Evolutionary conservation across 2,329 filamentous ascomycete genomes (phyloP).

Genomic region (Fusarium sp.): DNA sequence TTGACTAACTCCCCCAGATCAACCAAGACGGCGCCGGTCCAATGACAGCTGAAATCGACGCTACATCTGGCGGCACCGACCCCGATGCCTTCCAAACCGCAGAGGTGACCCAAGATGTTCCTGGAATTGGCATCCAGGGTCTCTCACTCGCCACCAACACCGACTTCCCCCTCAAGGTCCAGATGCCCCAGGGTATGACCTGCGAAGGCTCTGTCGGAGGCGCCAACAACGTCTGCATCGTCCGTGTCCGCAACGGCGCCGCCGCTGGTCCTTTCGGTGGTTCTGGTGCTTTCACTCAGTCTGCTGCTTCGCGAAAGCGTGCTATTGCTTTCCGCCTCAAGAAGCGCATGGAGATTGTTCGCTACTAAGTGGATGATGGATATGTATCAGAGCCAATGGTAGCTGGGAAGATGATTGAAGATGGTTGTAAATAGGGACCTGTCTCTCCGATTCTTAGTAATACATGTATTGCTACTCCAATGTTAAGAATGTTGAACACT

Average conservation of each 20-base stretch:
- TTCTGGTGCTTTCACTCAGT: constrained; percentile 73
- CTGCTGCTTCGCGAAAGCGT: constrained; percentile 66
- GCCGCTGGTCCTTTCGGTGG: constrained; percentile 74
- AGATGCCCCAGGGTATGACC: constrained; percentile 76
- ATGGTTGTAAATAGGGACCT: rapidly evolving
- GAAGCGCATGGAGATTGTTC: constrained; percentile 51
- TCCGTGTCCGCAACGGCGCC: constrained; percentile 70
- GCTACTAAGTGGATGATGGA: not conserved
- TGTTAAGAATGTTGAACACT: no score
- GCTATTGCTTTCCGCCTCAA: constrained; percentile 64
- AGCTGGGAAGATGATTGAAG: not conserved
- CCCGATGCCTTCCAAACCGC: constrained; percentile 68
- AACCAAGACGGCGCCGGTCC: constrained; percentile 78
- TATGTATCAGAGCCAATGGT: not conserved
- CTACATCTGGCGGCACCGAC: constrained; percentile 71
- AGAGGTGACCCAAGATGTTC: constrained; percentile 68
- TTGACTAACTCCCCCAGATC: constrained; percentile 55
- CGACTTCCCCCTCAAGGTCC: constrained; percentile 72
- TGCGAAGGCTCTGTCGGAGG: constrained; percentile 69
- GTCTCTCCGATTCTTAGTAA: rapidly evolving
- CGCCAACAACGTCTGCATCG: constrained; percentile 71
- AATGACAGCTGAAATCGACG: constrained; percentile 68
- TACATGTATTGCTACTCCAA: not conserved
- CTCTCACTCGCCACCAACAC: constrained; percentile 68
- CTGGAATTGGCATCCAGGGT: constrained; percentile 65